Evolutionary conservation across 768 basidiomycete species (phyloP).

Genomic region (Lactarius pseudohatsudake): DNA sequence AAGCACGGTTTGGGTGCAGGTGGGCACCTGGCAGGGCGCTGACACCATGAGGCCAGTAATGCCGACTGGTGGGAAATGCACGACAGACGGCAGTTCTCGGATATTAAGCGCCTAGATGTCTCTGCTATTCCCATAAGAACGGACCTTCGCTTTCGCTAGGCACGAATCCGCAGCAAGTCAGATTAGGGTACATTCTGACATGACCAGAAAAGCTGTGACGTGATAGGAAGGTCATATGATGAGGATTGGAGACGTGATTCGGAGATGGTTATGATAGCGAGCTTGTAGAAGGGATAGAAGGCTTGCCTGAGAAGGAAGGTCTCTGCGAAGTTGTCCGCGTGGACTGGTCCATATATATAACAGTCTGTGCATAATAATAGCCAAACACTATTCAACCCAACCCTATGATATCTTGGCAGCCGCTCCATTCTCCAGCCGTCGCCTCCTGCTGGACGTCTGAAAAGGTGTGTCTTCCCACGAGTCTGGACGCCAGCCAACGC

Average conservation of each 20-base stretch:
- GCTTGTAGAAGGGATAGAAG: background rate
- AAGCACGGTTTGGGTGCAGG: slow-evolving; percentile 19
- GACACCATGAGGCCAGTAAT: slow-evolving; percentile 28
- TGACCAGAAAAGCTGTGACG: slow-evolving; percentile 22
- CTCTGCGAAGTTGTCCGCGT: slow-evolving; percentile 6
- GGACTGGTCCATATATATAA: slow-evolving; percentile 14
- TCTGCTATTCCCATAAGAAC: slow-evolving; percentile 6
- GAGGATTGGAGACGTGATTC: slow-evolving; percentile 10
- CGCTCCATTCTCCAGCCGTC: slow-evolving; percentile 28
- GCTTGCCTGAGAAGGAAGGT: slow-evolving; percentile 8
- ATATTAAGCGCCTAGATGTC: slow-evolving; percentile 13
- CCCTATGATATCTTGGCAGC: slow-evolving; percentile 25
- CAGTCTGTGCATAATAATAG: slow-evolving; percentile 15
- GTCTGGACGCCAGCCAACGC: slow-evolving; percentile 23
- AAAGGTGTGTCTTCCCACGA: slow-evolving; percentile 31
- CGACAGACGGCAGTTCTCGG: slow-evolving; percentile 14
- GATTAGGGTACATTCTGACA: slow-evolving; percentile 11
- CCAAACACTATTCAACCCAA: slow-evolving; percentile 4
- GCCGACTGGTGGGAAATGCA: slow-evolving; percentile 22
- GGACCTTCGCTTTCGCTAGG: slow-evolving; percentile 9
- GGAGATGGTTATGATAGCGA: slow-evolving; percentile 27
- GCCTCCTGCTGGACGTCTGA: slow-evolving; percentile 30
- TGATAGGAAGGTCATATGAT: slow-evolving; percentile 25
- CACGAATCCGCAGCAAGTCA: slow-evolving; percentile 9
- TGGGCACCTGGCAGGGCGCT: slow-evolving; percentile 18